Base-by-base conservation (phyloP, 2,329 filamentous ascomycete species). In the Aspergillus ruber region DNA sequence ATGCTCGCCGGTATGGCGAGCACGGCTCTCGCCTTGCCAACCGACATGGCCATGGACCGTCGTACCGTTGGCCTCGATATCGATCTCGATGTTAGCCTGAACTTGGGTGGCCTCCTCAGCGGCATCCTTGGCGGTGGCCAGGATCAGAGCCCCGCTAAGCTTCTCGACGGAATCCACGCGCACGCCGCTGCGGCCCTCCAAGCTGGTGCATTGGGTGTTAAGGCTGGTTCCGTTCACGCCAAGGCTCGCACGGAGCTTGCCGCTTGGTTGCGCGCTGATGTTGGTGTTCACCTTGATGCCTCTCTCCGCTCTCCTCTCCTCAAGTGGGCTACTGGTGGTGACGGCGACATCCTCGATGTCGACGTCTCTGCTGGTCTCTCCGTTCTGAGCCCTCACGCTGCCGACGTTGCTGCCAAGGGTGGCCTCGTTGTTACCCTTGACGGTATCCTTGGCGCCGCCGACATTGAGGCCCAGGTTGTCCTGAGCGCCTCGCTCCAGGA, bases 361-460 rank as follows among this genome's bases (percentile, higher is more conserved):
- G 58, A 66, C 18, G 52, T 62, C 33, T 51, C 57, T 32, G 64
- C 66, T 45, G 60, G 58, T 38, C 54, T 69, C 18, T 51, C 62
- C n/a, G 51, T 67, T 42, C 66, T 64, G 52, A 56, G 66, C 44
- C 66, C 66, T 40, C 55, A 54, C 18, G 62, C 56, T 43, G 60
- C 64, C 33, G 56, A 61, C 20, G 57, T 67, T 42, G 65, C 66
- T 43, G 65, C 66, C 43, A 58, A 67, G 57, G 64, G 60, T 36
- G 58, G 61, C n/a, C 57, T 69, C 44, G 61, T 57, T 44, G 65
- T 68, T 38, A 66, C 59, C 39, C 29, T 68, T 17, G 64, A 68
- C 13, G 66, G 66, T 62, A 66, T 69, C 49, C 61, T 66, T 45
- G 45, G 51, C 18, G 46, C 60, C 15, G 44, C 58, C 43, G 56